These are phyloP conservation scores for Ogataea pignaliae DNA, from an alignment of 805 yeast species.

Conservation along the genomic window DNA sequence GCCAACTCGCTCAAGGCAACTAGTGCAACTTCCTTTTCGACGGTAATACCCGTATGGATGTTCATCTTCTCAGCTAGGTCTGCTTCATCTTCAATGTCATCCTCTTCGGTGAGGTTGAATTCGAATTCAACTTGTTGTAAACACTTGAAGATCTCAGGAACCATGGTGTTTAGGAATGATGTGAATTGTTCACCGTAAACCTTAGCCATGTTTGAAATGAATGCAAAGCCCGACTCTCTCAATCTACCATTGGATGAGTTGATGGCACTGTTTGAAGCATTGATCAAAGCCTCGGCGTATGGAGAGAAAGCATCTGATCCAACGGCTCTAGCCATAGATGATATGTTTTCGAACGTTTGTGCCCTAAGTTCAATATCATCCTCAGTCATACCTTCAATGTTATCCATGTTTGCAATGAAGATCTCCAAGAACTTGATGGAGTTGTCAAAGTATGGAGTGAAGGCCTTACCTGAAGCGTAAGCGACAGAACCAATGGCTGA, in stretches of 20 bases:
- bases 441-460: slow-evolving; percentile 78
- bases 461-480: slow-evolving; percentile 86
- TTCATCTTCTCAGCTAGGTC: slow-evolving; percentile 69
- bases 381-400: slow-evolving; percentile 73
- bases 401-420: slow-evolving; percentile 62
- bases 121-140: slow-evolving; percentile 84
- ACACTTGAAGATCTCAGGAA: slow-evolving; percentile 81
- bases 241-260: slow-evolving; percentile 76
- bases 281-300: slow-evolving; percentile 82
- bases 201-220: slow-evolving; percentile 89
- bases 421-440: slow-evolving; percentile 81
- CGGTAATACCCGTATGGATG: slow-evolving; percentile 91
- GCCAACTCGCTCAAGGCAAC: slow-evolving; percentile 88
- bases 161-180: slow-evolving; percentile 73
- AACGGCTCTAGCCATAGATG: slow-evolving; percentile 95
- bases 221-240: slow-evolving; percentile 92
- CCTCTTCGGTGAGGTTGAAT: slow-evolving; percentile 53
- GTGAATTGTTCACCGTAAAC: slow-evolving; percentile 90
- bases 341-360: slow-evolving; percentile 85
- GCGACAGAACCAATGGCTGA: slow-evolving; percentile 98
- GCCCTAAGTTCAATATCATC: slow-evolving; percentile 91
- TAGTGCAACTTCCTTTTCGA: slow-evolving; percentile 93
- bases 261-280: slow-evolving; percentile 79
- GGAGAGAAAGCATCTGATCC: slow-evolving; percentile 85
- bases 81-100: slow-evolving; percentile 48